A percentile compares a stretch with the other conserved stretches of the same genome.
Evolutionary conservation across 75 land plant genomes (phyloP).

Genomic region (Picea sitchensis): DNA sequence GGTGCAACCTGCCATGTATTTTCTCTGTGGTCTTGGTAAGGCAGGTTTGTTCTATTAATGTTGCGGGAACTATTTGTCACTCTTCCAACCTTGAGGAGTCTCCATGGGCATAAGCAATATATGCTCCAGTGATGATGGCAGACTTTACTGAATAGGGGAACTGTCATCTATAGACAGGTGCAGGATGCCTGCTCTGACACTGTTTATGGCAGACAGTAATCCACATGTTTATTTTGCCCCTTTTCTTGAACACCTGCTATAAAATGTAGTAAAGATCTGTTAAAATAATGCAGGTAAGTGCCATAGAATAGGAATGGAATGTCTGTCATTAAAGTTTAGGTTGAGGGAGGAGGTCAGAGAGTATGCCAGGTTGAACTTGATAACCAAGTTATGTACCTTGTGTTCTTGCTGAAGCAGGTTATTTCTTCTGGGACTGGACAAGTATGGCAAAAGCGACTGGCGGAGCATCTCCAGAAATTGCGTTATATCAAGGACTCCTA

Average conservation of each 20-base stretch:
- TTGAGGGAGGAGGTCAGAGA: neutral
- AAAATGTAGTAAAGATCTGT: neutral
- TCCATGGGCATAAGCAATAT: neutral
- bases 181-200: neutral
- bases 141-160: neutral
- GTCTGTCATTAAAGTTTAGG: neutral
- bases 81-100: neutral
- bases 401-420: slow-evolving; percentile 47
- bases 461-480: slow-evolving; percentile 92
- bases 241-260: neutral
- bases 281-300: neutral
- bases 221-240: neutral
- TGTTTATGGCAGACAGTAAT: neutral
- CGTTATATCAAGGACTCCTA: slow-evolving; percentile 92
- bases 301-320: neutral
- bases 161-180: neutral
- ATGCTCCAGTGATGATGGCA: neutral
- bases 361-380: neutral
- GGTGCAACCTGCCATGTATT: neutral
- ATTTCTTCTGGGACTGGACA: slow-evolving; percentile 85
- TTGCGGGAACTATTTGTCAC: neutral
- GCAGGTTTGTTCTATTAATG: neutral
- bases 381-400: neutral
- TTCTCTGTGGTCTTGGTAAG: neutral
- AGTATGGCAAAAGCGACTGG: slow-evolving; percentile 97